Conservation (phyloP, 2,329 filamentous ascomycete species). For the Ilyonectria robusta region DNA sequence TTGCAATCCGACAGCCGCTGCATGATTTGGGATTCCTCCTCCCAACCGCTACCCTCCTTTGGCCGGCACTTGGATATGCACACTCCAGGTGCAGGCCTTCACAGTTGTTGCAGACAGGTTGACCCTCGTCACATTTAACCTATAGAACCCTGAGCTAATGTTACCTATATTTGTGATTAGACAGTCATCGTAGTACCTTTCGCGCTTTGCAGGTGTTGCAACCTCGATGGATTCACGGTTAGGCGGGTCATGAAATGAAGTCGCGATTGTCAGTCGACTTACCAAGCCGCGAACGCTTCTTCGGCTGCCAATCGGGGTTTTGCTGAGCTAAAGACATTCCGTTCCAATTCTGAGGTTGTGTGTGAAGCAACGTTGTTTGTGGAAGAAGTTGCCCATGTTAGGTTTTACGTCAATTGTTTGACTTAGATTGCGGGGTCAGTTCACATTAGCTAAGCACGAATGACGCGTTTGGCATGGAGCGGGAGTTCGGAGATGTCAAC, state of each 20-base stretch:
- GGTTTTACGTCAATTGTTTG: background rate
- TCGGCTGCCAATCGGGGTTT: background rate
- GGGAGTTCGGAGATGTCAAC: background rate
- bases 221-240: background rate
- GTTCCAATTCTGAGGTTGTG: background rate
- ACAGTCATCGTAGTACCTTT: background rate
- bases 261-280: background rate
- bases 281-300: slow-evolving; percentile 17
- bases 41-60: background rate
- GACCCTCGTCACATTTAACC: slow-evolving; percentile 41
- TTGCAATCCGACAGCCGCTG: slow-evolving; percentile 13
- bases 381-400: background rate
- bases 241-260: background rate
- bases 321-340: background rate
- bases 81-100: slow-evolving; percentile 30
- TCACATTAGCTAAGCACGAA: background rate
- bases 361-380: background rate
- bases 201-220: slow-evolving; percentile 10
- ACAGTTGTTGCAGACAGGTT: slow-evolving; percentile 31
- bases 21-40: slow-evolving; percentile 21
- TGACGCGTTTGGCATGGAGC: background rate
- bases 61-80: slow-evolving; percentile 6
- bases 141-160: background rate
- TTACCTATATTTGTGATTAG: background rate
- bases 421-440: background rate